phyloP scores from a whole-genome alignment of 768 basidiomycete genomes.

The Xerocomus brunneocitrinus region DNA sequence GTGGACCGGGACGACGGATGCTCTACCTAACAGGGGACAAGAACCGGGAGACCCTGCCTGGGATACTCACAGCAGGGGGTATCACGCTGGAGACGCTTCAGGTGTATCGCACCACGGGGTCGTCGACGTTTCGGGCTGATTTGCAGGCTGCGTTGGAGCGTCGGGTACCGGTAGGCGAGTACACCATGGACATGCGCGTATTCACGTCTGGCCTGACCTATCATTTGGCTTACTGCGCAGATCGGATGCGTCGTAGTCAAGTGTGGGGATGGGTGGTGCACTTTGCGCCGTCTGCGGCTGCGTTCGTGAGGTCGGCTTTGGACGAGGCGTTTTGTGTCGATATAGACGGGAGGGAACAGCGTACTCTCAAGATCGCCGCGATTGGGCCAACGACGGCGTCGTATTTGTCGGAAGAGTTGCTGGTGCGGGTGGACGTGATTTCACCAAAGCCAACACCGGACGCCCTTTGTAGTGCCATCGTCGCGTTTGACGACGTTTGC shows the following conservation, averaged over 20 bases:
- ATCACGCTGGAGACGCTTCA: slow-evolving; percentile 49
- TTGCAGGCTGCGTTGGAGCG: slow-evolving; percentile 33
- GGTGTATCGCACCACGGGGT: slow-evolving; percentile 68
- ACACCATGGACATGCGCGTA: neutral
- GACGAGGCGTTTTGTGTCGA: slow-evolving; percentile 35
- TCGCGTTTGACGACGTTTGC: slow-evolving; percentile 12
- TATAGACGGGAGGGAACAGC: neutral
- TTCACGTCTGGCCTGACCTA: neutral
- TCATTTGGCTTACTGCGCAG: neutral
- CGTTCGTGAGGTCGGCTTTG: slow-evolving; percentile 50
- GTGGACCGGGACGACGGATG: slow-evolving; percentile 30
- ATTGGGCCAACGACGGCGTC: slow-evolving; percentile 66
- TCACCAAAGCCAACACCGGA: slow-evolving; percentile 55
- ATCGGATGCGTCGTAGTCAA: neutral
- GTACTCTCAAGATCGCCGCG: slow-evolving; percentile 43
- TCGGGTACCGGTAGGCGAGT: slow-evolving; percentile 22
- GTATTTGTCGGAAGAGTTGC: slow-evolving; percentile 44
- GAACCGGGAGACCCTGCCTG: slow-evolving; percentile 64
- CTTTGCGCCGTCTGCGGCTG: slow-evolving; percentile 72
- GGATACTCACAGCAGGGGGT: slow-evolving; percentile 42
- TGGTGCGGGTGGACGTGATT: slow-evolving; percentile 50
- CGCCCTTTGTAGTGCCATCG: slow-evolving; percentile 36
- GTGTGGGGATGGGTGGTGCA: slow-evolving; percentile 63
- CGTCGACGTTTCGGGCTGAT: slow-evolving; percentile 44
- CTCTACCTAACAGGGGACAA: slow-evolving; percentile 87